phyloP scores from a whole-genome alignment of 306 rosid species.

The Lathyrus tuberosus region DNA sequence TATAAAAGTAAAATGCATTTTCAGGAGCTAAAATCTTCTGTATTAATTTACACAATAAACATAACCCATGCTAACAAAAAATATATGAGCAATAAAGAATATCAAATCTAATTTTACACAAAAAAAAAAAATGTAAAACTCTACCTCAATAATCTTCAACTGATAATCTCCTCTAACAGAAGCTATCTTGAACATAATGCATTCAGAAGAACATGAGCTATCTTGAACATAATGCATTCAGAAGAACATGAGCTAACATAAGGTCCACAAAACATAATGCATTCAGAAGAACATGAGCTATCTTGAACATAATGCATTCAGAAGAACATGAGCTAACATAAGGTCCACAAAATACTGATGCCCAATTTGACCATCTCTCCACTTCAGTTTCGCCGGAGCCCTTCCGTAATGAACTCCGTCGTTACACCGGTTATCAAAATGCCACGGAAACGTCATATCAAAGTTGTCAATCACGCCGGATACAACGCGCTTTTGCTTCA shows the following conservation, averaged over 20 bases:
- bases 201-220: too few relatives aligned
- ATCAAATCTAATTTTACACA: conserved; percentile 23
- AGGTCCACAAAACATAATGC: too few relatives aligned
- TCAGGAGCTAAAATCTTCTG: conserved; percentile 31
- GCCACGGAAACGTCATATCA: conserved; percentile 97
- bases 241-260: too few relatives aligned
- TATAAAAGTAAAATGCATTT: conserved; percentile 22
- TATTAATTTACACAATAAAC: conserved; percentile 44
- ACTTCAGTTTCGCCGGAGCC: conserved; percentile 74
- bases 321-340: conserved; percentile 87
- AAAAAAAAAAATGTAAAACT: neutral
- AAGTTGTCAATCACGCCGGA: conserved; percentile 85
- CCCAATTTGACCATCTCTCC: conserved; percentile 92
- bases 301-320: conserved; percentile 70
- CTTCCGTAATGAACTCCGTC: conserved; percentile 99
- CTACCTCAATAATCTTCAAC: conserved; percentile 33
- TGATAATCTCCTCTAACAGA: too few relatives aligned
- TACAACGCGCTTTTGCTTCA: conserved; percentile 63
- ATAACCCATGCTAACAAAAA: conserved; percentile 29
- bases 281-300: too few relatives aligned
- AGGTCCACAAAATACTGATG: conserved; percentile 94
- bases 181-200: too few relatives aligned
- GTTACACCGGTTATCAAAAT: conserved; percentile 84
- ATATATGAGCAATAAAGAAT: conserved; percentile 54
- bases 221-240: too few relatives aligned